Base-by-base conservation (phyloP, 2,329 filamentous ascomycete species). In the Fusarium abutilonis region DNA sequence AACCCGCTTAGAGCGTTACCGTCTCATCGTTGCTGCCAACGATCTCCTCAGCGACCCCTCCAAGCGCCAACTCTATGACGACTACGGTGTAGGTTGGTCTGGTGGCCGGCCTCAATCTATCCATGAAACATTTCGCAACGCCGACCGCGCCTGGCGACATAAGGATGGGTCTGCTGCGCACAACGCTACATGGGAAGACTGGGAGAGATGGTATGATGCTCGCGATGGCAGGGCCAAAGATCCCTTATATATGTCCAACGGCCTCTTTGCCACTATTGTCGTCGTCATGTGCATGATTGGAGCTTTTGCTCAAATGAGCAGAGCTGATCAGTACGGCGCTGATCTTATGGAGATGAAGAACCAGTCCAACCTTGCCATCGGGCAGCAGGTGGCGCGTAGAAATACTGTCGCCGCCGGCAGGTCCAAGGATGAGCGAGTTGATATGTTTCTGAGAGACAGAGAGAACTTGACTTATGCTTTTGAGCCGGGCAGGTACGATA, bases 111-210 rank as follows among this genome's bases (percentile, higher is more conserved):
- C 86, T 79, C 69, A 89, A 28, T 65, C 89, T 48, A 71, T 78
- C 64, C 73, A 77, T 46, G 73, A 74, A 17, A 59, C 58, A 14
- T 54, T 72, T 2, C 73, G 81, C 35, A 64, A 74, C 3, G 74
- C 76, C 14, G 79, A 86, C 60, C 74, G 72, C 21, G 71, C 75
- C 5, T 88, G 84, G 84, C 79, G 83, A 32, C 68, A 77, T 13
- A 72, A 73, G 31, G 78, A 80, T 0, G 80, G 79, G 21, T 83
- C 76, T 51, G 75, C 84, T 11, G 82, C 82, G 46, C 77, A 78
- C 67, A 98, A 98, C 74, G 95, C 92, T 1, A 98, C 95, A 0
- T 99, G 95, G 95, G 95, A 99, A 74, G 95, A 99, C 74, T 97
- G 93, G 93, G 92, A 97, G 78, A 83, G 83, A 40, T 96, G 90